phyloP scores from a whole-genome alignment of 768 basidiomycete species.

The Chalciporus pseudorubinellus region DNA sequence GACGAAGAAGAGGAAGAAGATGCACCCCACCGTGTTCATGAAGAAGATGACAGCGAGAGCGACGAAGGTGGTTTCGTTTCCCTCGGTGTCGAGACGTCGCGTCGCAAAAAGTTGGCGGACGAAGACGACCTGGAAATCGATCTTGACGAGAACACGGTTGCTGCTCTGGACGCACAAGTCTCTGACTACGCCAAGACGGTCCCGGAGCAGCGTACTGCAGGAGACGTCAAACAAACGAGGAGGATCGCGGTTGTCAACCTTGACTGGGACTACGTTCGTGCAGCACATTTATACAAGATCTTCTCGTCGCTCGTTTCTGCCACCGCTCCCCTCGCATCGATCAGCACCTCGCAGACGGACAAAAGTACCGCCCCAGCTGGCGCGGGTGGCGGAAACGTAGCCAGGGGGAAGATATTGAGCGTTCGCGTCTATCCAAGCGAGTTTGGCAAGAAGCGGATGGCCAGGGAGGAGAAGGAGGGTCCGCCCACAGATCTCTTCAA shows the following conservation, averaged over 20 bases:
- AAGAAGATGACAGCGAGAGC: conserved; percentile 42
- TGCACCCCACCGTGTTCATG: not conserved
- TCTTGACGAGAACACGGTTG: conserved; percentile 73
- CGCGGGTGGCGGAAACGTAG: conserved; percentile 27
- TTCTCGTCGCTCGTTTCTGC: conserved; percentile 82
- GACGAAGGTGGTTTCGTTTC: conserved; percentile 49
- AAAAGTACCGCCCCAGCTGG: conserved; percentile 11
- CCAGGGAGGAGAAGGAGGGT: conserved; percentile 84
- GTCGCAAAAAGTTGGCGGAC: conserved; percentile 19
- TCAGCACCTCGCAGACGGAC: conserved; percentile 24
- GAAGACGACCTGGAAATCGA: conserved; percentile 61
- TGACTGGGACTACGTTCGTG: conserved; percentile 96
- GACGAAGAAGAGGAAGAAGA: conserved; percentile 59
- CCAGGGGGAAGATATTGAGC: conserved; percentile 65
- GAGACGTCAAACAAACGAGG: conserved; percentile 49
- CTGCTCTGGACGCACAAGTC: conserved; percentile 73
- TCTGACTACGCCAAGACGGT: conserved; percentile 51
- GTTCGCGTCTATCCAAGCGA: conserved; percentile 91
- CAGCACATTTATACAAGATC: conserved; percentile 87
- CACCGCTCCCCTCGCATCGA: conserved; percentile 41
- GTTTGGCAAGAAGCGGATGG: conserved; percentile 87
- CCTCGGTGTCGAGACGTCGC: conserved; percentile 42
- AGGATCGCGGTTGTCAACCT: conserved; percentile 91
- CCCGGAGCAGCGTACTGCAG: conserved; percentile 44
- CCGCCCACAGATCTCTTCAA: conserved; percentile 85